phyloP scores from a whole-genome alignment of 352 stramenopile genomes.

The Phytophthora pseudosyringae region DNA sequence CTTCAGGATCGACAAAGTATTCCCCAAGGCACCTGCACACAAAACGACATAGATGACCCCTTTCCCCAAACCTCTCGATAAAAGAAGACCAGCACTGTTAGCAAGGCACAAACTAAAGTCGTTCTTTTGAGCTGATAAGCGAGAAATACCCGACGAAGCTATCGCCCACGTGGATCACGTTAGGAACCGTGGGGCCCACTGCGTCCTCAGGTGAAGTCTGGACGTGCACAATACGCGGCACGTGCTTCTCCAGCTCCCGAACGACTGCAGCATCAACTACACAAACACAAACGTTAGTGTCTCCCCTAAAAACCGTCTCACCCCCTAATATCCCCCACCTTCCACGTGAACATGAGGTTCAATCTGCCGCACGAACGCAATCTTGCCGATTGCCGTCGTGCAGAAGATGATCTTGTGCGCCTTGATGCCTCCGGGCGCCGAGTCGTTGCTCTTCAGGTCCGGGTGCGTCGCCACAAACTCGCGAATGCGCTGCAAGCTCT shows the following conservation, averaged over 20 bases:
- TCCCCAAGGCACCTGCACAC: conserved; percentile 23
- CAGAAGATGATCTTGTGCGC: conserved; percentile 86
- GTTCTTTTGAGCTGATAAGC: conserved; percentile 50
- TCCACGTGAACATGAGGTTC: conserved; percentile 85
- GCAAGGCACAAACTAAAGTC: conserved; percentile 32
- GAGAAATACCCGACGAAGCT: conserved; percentile 78
- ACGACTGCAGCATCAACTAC: conserved; percentile 64
- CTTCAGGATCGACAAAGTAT: conserved; percentile 56
- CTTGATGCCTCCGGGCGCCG: conserved; percentile 39
- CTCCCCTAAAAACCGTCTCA: neutral
- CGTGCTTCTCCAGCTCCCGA: conserved; percentile 76
- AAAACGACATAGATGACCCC: conserved; percentile 7
- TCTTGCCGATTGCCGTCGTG: conserved; percentile 75
- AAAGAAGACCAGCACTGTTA: conserved; percentile 18
- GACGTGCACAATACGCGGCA: conserved; percentile 75
- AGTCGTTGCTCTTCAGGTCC: conserved; percentile 36
- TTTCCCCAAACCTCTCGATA: conserved; percentile 17
- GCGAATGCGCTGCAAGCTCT: conserved; percentile 50
- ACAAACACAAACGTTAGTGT: conserved; percentile 16
- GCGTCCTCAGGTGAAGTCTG: conserved; percentile 31
- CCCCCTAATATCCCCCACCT: conserved; percentile 41
- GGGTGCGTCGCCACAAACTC: conserved; percentile 48
- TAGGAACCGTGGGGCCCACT: conserved; percentile 35
- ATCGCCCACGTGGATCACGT: conserved; percentile 68
- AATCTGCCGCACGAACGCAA: conserved; percentile 89